Conservation (phyloP, 2,329 filamentous ascomycete genomes). For the Arthrobotrys pseudoclavata region DNA sequence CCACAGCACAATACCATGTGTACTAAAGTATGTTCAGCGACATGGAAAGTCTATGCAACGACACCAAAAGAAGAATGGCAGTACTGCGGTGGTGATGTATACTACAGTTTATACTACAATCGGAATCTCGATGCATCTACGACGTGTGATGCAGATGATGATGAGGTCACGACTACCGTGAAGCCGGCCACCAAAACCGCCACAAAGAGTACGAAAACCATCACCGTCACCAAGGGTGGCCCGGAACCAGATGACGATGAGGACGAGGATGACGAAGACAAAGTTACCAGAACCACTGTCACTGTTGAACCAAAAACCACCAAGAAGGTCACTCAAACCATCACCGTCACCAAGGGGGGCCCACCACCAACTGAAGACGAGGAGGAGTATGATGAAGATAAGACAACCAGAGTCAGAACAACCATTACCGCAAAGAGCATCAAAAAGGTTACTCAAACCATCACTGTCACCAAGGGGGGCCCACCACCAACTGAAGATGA, state of each 20-base stretch:
- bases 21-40: neutral
- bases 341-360: neutral
- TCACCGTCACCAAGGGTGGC: neutral
- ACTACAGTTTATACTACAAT: slow-evolving; percentile 20
- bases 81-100: slow-evolving; percentile 26
- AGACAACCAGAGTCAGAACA: neutral
- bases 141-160: neutral
- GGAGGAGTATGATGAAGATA: neutral
- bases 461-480: too few species aligned
- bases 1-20: neutral
- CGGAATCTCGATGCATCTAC: slow-evolving; percentile 5
- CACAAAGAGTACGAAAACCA: neutral
- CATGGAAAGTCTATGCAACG: slow-evolving; percentile 10
- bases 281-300: neutral
- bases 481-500: neutral
- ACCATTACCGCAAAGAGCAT: neutral
- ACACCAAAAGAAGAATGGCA: slow-evolving; percentile 8
- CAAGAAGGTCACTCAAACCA: neutral
- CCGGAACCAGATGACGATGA: neutral
- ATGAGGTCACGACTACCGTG: neutral
- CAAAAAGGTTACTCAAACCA: too few species aligned
- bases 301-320: neutral
- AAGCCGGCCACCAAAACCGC: too few species aligned
- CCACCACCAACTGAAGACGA: neutral
- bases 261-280: neutral